Evolutionary conservation across 139 green algal species (phyloP).

Genomic region (Chlamydomonas sp.): DNA sequence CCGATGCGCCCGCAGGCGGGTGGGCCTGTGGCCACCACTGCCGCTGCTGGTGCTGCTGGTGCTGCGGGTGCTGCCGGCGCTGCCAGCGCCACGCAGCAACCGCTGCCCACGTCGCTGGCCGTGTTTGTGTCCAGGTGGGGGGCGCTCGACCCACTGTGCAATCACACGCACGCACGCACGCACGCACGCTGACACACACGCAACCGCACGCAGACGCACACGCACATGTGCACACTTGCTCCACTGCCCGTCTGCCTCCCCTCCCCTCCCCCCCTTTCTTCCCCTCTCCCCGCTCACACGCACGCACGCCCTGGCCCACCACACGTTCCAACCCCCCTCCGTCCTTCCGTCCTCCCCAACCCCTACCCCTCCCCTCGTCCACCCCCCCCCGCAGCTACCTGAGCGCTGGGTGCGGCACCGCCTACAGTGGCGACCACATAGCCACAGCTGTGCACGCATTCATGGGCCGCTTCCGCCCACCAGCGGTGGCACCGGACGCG

Average conservation of each 20-base stretch:
- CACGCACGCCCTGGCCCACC: no score
- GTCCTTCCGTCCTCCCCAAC: no score
- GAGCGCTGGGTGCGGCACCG: no score
- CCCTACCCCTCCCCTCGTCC: no score
- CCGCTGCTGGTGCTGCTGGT: background rate
- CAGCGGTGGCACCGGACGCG: no score
- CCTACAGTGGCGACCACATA: no score
- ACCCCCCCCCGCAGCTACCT: no score
- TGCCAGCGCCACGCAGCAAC: no score
- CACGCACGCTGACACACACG: slow-evolving; percentile 1
- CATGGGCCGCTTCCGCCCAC: no score
- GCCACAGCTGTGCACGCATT: no score
- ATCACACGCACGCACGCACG: slow-evolving; percentile 3
- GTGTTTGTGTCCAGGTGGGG: background rate
- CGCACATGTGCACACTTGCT: background rate
- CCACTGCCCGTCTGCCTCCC: background rate
- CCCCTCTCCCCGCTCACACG: background rate
- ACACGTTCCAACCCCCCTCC: no score
- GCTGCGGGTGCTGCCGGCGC: background rate
- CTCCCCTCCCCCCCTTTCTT: background rate
- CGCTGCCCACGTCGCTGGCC: slow-evolving; percentile 3
- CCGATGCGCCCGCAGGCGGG: background rate
- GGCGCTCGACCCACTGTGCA: background rate
- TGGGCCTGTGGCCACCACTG: background rate
- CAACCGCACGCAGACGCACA: background rate